Evolutionary conservation across 805 yeast species (phyloP).

Genomic region (Wickerhamiella galacta): DNA sequence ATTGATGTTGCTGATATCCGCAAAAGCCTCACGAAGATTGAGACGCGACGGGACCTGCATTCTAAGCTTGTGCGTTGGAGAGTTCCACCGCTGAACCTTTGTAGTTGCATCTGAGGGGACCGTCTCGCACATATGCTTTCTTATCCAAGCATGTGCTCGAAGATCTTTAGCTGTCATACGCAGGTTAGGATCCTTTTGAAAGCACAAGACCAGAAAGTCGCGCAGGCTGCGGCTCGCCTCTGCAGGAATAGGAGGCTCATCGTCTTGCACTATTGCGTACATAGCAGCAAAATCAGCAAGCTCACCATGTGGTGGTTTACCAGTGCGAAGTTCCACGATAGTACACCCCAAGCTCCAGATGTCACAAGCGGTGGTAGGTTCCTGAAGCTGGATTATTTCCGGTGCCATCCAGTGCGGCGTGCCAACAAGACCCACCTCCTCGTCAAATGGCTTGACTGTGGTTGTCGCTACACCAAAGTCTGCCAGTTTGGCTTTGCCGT

Average conservation of each 20-base stretch:
- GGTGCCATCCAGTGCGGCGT: constrained; percentile 99
- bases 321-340: constrained; percentile 68
- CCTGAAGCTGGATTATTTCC: constrained; percentile 64
- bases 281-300: constrained; percentile 61
- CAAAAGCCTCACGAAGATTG: constrained; percentile 7
- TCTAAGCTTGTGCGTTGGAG: constrained; percentile 8
- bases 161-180: constrained; percentile 41
- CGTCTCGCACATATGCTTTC: constrained; percentile 7
- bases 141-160: constrained; percentile 46
- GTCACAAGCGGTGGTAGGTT: constrained; percentile 72
- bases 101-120: constrained; percentile 15
- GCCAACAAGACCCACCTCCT: constrained; percentile 34
- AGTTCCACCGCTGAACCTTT: constrained; percentile 19
- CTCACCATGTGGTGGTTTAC: constrained; percentile 73
- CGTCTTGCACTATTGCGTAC: constrained; percentile 69
- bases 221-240: constrained; percentile 25
- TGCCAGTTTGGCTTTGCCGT: constrained; percentile 51
- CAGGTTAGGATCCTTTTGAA: constrained; percentile 48
- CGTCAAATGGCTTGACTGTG: constrained; percentile 7
- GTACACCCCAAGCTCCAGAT: constrained; percentile 86
- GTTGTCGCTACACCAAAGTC: constrained; percentile 63
- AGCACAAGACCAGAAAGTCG: constrained; percentile 51
- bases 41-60: constrained; percentile 14
- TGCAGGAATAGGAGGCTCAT: constrained; percentile 51
- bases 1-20: too few relatives aligned